Percentiles rank a stretch among this genome's conserved stretches.
Conservation (phyloP, 2,329 filamentous ascomycete genomes). For the Dothistroma pini region DNA sequence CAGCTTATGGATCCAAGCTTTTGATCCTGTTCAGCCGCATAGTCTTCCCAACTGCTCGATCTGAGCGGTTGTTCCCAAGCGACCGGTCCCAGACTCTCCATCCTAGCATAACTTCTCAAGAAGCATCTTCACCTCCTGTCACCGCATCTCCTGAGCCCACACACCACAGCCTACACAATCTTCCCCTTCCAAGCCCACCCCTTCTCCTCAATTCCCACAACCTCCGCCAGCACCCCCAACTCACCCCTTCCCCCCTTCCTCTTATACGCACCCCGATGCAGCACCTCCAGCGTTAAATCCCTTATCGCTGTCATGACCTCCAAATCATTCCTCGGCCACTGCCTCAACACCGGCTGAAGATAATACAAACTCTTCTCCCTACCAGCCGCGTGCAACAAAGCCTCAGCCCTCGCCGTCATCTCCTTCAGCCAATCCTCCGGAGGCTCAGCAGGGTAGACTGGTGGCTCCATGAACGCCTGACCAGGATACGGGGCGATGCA, state of each 20-base stretch:
- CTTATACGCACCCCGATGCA: constrained; percentile 12
- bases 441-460: neutral
- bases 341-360: constrained; percentile 10
- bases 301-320: constrained; percentile 16
- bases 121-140: neutral
- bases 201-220: constrained; percentile 21
- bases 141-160: too few species aligned
- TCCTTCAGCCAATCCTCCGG: constrained; percentile 16
- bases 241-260: constrained; percentile 8
- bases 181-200: constrained; percentile 16
- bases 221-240: constrained; percentile 19
- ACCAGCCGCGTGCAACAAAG: constrained; percentile 16
- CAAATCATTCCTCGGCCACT: constrained; percentile 10
- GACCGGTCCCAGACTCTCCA: neutral
- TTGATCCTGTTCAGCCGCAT: neutral
- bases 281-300: constrained; percentile 11
- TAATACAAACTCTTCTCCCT: constrained; percentile 4
- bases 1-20: neutral
- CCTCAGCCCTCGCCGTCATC: constrained; percentile 10
- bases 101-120: neutral
- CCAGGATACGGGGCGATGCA: constrained; percentile 8
- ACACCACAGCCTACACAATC: too few species aligned
- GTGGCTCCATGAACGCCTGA: neutral
- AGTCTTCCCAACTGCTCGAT: neutral
- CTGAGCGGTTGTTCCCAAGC: neutral